Base-by-base conservation (phyloP, 306 rosid genomes). In the Urtica urens region DNA sequence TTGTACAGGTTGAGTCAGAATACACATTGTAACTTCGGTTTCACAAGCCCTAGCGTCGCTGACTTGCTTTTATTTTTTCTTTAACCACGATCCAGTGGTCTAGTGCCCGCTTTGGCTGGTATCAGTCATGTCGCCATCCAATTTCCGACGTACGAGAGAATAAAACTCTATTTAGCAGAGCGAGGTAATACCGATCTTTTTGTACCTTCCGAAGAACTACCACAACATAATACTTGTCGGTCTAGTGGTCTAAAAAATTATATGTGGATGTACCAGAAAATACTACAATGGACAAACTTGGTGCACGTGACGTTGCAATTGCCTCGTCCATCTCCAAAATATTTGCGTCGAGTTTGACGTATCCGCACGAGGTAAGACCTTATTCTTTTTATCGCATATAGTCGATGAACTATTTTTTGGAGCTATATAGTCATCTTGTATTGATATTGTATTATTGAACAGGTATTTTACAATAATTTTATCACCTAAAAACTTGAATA, bases 41-140 rank as follows among this genome's bases (percentile, higher is more conserved):
- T 39, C 22, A 47, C 40, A 34, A 28, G 24, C 20, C 31, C 19
- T 52, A 51, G 71, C 17, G 17, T 42, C n/a, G 14, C 15, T 45
- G 42, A 54, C 57, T 15, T 16, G 49, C 46, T 49, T 31, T 65
- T 23, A 58, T 61, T 22, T 44, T 47, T 49, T 31, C 63, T 23
- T 51, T 61, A 15, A 39, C 17, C 53, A 35, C 53, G 35, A 14
- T 66, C 59, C 78, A 78, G 95, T 66, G 95, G 95, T 55, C 84
- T 85, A 53, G 78, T 85, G 29, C 95, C 95, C 73, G 95, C 95
- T 62, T 64, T 85, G 72, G 93, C 80, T 50, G 95, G 95, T 75
- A 51, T 85, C 41, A 85, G 93, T 71, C 95, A 85, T 57, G 95
- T 85, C 29, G 93, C 95, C 38, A 80, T 85, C 63, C 95, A 85